A percentile compares a stretch with the other conserved stretches of the same genome.
phyloP scores from a whole-genome alignment of 2,329 filamentous ascomycete genomes.

The Cryphonectria naterciae region DNA sequence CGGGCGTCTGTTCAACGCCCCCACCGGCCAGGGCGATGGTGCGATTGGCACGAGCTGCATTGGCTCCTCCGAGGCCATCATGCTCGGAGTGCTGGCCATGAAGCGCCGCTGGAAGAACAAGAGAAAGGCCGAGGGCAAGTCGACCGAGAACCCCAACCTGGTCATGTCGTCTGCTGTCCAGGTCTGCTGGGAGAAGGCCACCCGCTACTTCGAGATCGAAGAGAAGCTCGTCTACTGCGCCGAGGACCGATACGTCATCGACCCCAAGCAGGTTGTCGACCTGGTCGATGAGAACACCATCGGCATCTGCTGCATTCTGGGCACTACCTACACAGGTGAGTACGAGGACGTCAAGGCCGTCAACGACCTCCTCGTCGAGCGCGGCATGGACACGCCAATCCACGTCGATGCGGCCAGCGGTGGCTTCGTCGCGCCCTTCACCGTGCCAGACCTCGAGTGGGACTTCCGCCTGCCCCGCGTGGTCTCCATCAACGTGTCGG shows the following conservation, averaged over 20 bases:
- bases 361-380: conserved; percentile 82
- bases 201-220: conserved; percentile 89
- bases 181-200: conserved; percentile 95
- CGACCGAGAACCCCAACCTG: conserved; percentile 80
- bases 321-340: conserved; percentile 92
- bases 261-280: conserved; percentile 63
- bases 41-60: conserved; percentile 85
- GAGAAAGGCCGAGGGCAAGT: conserved; percentile 80
- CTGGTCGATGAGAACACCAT: conserved; percentile 75
- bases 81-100: conserved; percentile 85
- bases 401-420: conserved; percentile 29
- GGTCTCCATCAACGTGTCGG: conserved; percentile 91
- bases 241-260: conserved; percentile 64
- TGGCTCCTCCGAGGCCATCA: conserved; percentile 87
- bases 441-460: conserved; percentile 78
- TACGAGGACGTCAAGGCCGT: conserved; percentile 93
- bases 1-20: conserved; percentile 83
- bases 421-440: conserved; percentile 76
- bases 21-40: conserved; percentile 56
- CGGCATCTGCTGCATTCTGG: conserved; percentile 88
- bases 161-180: conserved; percentile 96
- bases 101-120: conserved; percentile 93
- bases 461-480: conserved; percentile 90
- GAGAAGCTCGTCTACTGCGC: conserved; percentile 78
- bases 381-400: conserved; percentile 78